Evolutionary conservation across 768 basidiomycete genomes (phyloP).

Genomic region (Lepiota brunneoincarnata): DNA sequence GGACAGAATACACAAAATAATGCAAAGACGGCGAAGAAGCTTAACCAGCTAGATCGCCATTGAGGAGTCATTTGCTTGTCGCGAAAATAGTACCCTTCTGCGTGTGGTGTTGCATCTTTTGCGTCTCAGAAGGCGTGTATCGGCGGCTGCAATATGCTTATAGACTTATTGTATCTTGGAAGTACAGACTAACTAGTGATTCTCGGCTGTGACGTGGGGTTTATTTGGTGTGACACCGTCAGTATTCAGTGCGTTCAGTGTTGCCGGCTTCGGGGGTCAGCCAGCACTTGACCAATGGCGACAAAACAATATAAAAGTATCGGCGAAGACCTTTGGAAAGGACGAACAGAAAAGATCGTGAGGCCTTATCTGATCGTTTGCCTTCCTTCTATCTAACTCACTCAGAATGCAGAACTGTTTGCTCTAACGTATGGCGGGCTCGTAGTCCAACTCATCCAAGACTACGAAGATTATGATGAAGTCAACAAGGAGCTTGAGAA

Average conservation of each 20-base stretch:
- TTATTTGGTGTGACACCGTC: conserved; percentile 1
- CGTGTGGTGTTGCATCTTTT: background rate
- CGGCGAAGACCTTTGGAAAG: conserved; percentile 96
- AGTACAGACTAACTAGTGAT: conserved; percentile 10
- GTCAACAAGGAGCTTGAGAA: conserved; percentile 97
- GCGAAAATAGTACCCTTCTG: background rate
- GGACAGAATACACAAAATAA: conserved; percentile 93
- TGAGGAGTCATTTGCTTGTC: conserved; percentile 10
- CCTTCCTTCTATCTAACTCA: conserved; percentile 18
- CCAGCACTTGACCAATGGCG: conserved; percentile 43
- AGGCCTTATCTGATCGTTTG: conserved; percentile 22
- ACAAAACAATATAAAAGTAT: conserved; percentile 84
- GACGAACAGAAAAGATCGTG: conserved; percentile 92
- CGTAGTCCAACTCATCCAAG: conserved; percentile 97
- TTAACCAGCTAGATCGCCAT: conserved; percentile 79
- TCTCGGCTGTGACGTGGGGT: too few relatives aligned
- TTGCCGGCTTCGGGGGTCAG: too few relatives aligned
- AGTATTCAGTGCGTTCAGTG: too few relatives aligned
- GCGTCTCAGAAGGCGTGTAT: too few relatives aligned
- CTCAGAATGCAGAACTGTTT: conserved; percentile 95
- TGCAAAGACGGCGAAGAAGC: conserved; percentile 84
- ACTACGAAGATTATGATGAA: conserved; percentile 96
- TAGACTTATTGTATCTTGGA: too few relatives aligned
- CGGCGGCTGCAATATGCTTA: too few relatives aligned
- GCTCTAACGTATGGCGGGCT: conserved; percentile 96